Percentiles rank a stretch among this genome's conserved stretches.
phyloP scores from a whole-genome alignment of 495 filamentous ascomycete species.

The Paragyromitra xinjiangensis region DNA sequence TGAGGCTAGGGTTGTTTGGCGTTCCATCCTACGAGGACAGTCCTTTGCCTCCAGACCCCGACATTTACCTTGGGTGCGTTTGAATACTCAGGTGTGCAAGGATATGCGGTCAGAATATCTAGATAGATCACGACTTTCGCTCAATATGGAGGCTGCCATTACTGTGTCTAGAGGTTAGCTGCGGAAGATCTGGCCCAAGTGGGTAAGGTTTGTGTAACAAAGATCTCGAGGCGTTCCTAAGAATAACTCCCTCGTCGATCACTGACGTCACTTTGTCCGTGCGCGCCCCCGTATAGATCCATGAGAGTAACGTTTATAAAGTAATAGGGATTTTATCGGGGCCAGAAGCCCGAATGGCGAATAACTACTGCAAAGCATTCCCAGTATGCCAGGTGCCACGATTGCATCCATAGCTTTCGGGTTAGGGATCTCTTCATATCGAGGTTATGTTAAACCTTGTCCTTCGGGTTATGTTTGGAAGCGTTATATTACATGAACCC shows the following conservation, averaged over 20 bases:
- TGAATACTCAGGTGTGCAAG: background rate
- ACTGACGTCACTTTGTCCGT: conserved; percentile 23
- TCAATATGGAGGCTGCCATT: background rate
- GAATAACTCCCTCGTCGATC: conserved; percentile 15
- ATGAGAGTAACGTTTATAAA: conserved; percentile 2
- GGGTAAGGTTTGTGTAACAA: conserved; percentile 14
- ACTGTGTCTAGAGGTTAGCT: background rate
- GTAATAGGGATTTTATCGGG: conserved; percentile 6
- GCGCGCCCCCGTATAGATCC: conserved; percentile 12
- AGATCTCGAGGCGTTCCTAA: background rate
- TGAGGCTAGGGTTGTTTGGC: background rate
- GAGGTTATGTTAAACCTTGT: background rate
- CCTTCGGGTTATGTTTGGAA: background rate
- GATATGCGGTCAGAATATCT: background rate
- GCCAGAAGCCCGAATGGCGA: background rate
- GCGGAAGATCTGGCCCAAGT: conserved; percentile 25
- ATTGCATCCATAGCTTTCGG: background rate
- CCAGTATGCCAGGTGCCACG: background rate
- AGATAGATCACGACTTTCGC: background rate
- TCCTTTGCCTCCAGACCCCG: background rate
- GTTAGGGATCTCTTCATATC: background rate
- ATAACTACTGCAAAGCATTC: background rate
- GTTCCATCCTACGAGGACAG: background rate
- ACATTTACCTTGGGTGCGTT: background rate
- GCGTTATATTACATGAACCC: conserved; percentile 1